Conservation (phyloP, 106 monocot species). For the Ottelia alismoides region DNA sequence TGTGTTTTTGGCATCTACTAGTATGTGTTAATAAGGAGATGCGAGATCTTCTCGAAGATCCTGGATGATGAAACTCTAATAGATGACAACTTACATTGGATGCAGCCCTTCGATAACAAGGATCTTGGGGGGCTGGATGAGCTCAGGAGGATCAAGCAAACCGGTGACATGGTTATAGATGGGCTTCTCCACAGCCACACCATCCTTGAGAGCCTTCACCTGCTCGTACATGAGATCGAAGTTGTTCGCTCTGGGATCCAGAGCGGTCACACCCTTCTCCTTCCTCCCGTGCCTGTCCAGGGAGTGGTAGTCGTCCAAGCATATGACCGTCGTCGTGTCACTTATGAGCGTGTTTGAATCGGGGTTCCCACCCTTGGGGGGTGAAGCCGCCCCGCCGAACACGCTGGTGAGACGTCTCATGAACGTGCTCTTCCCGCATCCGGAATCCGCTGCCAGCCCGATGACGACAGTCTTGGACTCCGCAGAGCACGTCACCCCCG, state of each 20-base stretch:
- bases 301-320: conserved; percentile 87
- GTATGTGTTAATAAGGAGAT: background rate
- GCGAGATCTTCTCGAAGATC: too few relatives aligned
- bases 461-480: conserved; percentile 52
- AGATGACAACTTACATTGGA: conserved; percentile 49
- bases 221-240: conserved; percentile 93
- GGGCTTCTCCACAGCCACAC: conserved; percentile 64
- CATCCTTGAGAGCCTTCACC: conserved; percentile 72
- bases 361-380: conserved; percentile 73
- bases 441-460: conserved; percentile 84
- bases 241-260: conserved; percentile 74
- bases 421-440: conserved; percentile 95
- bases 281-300: conserved; percentile 75
- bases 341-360: conserved; percentile 89
- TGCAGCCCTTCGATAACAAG: conserved; percentile 86
- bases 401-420: conserved; percentile 82
- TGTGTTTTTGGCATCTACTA: background rate
- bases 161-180: conserved; percentile 91
- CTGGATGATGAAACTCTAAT: background rate
- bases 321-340: conserved; percentile 68
- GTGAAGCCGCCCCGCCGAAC: conserved; percentile 70
- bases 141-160: conserved; percentile 71
- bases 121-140: conserved; percentile 82
- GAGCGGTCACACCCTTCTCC: conserved; percentile 73
- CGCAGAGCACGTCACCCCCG: background rate